Base-by-base conservation (phyloP, 441 rosid genomes). In the Melastoma candidum region DNA sequence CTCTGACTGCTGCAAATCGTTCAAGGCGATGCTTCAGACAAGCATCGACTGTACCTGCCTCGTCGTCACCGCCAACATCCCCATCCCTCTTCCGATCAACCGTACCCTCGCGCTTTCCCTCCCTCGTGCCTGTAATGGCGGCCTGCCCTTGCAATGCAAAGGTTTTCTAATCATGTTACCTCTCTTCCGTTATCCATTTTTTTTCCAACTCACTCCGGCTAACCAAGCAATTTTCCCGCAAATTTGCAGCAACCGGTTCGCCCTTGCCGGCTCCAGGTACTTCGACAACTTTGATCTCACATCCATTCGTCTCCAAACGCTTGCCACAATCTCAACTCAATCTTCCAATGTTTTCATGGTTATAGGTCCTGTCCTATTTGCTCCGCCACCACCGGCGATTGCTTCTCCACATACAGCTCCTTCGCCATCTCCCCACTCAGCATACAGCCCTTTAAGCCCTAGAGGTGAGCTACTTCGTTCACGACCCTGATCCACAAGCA, bases 261-360 rank as follows among this genome's bases (percentile, higher is more conserved):
- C 95, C 92, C 61, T 73, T 85, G 6, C 97, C 95, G 46, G 77
- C 93, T 58, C 93, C 95, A 76, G 89, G 83, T 82, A 75, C 43
- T 24, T 52, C 5, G 8, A 8, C 41, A 32, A 4, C 1, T 32
- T 8, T 8, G 8, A 32, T 32, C 41, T 1, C 41, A 32, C 41
- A 8, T 4, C 41, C 41, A 32, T 32, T 32, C 8, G 8, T 1
- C 8, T 32, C 8, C 41, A 32, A 17, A 17, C 22, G 22, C 22
- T 17, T 2, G 8, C 41, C 41, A 32, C 8, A 32, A 32, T 32
- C 41, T 4, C 7, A 8, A 32, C 41, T 32, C 7, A 32, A 32
- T 32, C 1, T 32, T 32, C 41, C 41, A 32, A 32, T 32, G 41
- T 4, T 8, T 32, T 8, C 8, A 32, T 32, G 41, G 41, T 6